phyloP scores from a whole-genome alignment of 192 early-diverging fungal species.

The Coemansia aciculifera region DNA sequence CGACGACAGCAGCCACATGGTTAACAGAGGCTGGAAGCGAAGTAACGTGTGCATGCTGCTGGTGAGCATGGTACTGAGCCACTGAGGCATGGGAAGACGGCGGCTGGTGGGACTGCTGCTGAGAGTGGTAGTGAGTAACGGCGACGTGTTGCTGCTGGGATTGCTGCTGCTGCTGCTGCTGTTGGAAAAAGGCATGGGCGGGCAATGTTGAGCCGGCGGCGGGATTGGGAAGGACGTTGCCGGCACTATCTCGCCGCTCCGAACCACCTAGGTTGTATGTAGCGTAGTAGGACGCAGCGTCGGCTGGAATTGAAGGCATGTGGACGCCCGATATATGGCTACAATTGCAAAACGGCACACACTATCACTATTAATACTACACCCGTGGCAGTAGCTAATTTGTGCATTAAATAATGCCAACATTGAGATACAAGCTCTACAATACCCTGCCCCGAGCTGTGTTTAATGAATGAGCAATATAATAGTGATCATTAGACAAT shows the following conservation, averaged over 20 bases:
- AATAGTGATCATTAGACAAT: slow-evolving; percentile 7
- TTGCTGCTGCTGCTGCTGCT: slow-evolving; percentile 21
- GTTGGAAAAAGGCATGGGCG: slow-evolving; percentile 39
- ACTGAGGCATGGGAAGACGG: slow-evolving; percentile 23
- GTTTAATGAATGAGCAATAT: background rate
- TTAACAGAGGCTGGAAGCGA: slow-evolving; percentile 1
- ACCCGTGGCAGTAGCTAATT: background rate
- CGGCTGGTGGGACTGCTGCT: slow-evolving; percentile 17
- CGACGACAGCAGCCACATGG: slow-evolving; percentile 12
- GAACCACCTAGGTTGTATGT: slow-evolving; percentile 31
- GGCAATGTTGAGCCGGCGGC: slow-evolving; percentile 22
- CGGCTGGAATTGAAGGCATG: slow-evolving; percentile 46
- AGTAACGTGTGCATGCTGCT: slow-evolving; percentile 18
- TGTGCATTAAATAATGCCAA: background rate
- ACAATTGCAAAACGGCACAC: slow-evolving; percentile 15
- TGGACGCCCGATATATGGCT: slow-evolving; percentile 43
- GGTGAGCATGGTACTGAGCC: slow-evolving; percentile 33
- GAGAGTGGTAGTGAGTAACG: slow-evolving; percentile 15
- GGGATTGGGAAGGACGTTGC: slow-evolving; percentile 14
- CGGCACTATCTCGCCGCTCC: slow-evolving; percentile 30
- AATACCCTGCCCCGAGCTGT: background rate
- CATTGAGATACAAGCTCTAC: background rate
- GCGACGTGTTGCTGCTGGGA: slow-evolving; percentile 11
- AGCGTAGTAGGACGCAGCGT: slow-evolving; percentile 41
- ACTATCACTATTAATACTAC: slow-evolving; percentile 3